Evolutionary conservation across 129 eudicot genomes (phyloP).

Genomic region (Artemisia tridentata): DNA sequence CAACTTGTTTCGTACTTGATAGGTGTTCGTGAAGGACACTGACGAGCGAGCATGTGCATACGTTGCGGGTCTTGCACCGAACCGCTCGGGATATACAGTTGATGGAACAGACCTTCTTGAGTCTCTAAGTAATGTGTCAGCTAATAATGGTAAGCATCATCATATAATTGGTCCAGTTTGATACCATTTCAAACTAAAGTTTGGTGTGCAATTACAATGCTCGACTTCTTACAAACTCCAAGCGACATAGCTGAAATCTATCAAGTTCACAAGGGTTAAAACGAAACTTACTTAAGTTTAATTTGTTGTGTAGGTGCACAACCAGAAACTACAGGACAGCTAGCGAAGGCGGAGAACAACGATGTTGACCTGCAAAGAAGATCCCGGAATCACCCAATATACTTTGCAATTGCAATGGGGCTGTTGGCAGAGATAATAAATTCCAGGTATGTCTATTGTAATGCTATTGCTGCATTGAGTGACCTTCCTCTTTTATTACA

Average conservation of each 20-base stretch:
- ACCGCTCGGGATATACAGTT: slow-evolving; percentile 85
- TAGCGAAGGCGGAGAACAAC: slow-evolving; percentile 31
- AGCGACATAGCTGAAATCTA: background rate
- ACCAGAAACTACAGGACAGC: slow-evolving; percentile 37
- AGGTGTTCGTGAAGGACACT: slow-evolving; percentile 94
- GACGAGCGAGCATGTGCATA: slow-evolving; percentile 99
- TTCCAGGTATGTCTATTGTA: slow-evolving; percentile 55
- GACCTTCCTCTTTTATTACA: background rate
- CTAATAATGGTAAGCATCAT: slow-evolving; percentile 38
- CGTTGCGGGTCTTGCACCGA: slow-evolving; percentile 98
- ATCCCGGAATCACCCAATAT: slow-evolving; percentile 69
- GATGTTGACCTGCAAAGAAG: slow-evolving; percentile 38
- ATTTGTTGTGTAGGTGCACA: slow-evolving; percentile 34
- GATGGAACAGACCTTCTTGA: slow-evolving; percentile 75
- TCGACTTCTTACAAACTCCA: background rate
- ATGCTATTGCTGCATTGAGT: background rate
- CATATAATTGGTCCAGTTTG: background rate
- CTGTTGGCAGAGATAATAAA: slow-evolving; percentile 89
- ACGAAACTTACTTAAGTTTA: background rate
- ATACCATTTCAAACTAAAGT: background rate
- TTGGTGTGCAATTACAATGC: background rate
- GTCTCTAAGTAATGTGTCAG: slow-evolving; percentile 30
- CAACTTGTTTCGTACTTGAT: slow-evolving; percentile 20
- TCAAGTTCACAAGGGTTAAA: background rate
- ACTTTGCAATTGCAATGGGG: slow-evolving; percentile 84